phyloP scores from a whole-genome alignment of 78 protist species.

The Polysphondylium violaceum region DNA sequence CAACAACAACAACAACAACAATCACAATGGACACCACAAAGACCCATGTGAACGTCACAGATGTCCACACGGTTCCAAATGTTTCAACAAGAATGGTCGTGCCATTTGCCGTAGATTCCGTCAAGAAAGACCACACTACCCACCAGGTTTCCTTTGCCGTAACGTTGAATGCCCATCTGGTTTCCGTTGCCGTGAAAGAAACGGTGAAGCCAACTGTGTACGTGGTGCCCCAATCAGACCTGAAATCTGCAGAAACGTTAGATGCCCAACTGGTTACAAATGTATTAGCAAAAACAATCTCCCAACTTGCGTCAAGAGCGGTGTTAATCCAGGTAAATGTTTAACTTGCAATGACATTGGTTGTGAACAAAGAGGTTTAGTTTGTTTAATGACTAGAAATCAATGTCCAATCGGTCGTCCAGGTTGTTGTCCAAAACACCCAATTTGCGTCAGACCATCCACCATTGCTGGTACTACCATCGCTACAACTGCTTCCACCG shows the following conservation, averaged over 20 bases:
- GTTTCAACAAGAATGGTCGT: no score
- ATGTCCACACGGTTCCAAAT: no score
- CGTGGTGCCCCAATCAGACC: not conserved
- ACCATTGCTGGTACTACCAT: slow-evolving; percentile 42
- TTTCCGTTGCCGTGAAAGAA: not conserved
- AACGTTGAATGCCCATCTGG: slow-evolving; percentile 23
- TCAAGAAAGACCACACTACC: no score
- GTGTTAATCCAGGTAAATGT: slow-evolving; percentile 6
- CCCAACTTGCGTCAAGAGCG: not conserved
- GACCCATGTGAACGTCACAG: no score
- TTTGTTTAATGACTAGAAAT: slow-evolving; percentile 8
- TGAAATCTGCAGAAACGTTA: not conserved
- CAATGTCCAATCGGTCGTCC: not conserved
- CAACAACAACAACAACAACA: not conserved
- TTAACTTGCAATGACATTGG: slow-evolving; percentile 5
- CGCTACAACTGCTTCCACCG: slow-evolving; percentile 28
- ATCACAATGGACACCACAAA: not conserved
- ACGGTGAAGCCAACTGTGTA: slow-evolving; percentile 7
- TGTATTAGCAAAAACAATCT: slow-evolving; percentile 6
- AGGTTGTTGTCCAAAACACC: slow-evolving; percentile 11
- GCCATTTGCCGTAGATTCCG: no score
- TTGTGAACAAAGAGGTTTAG: slow-evolving; percentile 25
- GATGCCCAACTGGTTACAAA: slow-evolving; percentile 27
- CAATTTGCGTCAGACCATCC: slow-evolving; percentile 18
- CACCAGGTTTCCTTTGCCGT: not conserved